Conservation (phyloP, 2,329 filamentous ascomycete species). For the Fusarium keratoplasticum region DNA sequence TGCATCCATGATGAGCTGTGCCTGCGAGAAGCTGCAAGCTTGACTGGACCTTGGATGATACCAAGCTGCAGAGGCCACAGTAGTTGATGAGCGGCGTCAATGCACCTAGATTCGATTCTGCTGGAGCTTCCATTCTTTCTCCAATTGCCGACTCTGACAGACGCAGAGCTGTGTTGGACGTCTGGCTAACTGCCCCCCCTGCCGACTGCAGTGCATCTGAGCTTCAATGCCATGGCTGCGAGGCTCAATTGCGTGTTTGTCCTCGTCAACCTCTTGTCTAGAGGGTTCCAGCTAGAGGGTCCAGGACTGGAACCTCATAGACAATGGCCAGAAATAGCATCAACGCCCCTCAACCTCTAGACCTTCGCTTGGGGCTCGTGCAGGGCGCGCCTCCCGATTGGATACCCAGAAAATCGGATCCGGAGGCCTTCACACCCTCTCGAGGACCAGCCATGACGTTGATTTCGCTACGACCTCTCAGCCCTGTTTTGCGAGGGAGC, state of each 20-base stretch:
- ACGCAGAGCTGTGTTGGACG: background rate
- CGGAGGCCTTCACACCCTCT: background rate
- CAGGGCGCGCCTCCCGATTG: slow-evolving; percentile 26
- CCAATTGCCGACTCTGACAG: background rate
- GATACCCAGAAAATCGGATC: slow-evolving; percentile 26
- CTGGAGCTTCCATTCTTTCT: background rate
- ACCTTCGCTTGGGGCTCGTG: slow-evolving; percentile 8
- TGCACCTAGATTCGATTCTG: background rate
- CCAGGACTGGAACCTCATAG: background rate
- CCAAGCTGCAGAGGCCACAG: background rate
- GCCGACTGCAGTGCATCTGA: background rate
- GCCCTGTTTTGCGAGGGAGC: slow-evolving; percentile 15
- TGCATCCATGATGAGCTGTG: slow-evolving; percentile 23
- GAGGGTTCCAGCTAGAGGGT: background rate
- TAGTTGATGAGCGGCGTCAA: slow-evolving; percentile 16
- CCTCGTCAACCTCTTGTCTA: background rate
- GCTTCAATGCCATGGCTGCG: background rate
- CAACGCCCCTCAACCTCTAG: slow-evolving; percentile 9
- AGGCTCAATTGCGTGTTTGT: background rate
- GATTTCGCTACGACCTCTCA: slow-evolving; percentile 3
- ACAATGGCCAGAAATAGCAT: slow-evolving; percentile 3
- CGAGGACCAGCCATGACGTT: slow-evolving; percentile 13
- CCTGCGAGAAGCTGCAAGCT: slow-evolving; percentile 8
- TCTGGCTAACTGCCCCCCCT: background rate
- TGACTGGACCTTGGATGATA: background rate